Evolutionary conservation across 345 rosid species (phyloP).

Genomic region (Geranium brycei): DNA sequence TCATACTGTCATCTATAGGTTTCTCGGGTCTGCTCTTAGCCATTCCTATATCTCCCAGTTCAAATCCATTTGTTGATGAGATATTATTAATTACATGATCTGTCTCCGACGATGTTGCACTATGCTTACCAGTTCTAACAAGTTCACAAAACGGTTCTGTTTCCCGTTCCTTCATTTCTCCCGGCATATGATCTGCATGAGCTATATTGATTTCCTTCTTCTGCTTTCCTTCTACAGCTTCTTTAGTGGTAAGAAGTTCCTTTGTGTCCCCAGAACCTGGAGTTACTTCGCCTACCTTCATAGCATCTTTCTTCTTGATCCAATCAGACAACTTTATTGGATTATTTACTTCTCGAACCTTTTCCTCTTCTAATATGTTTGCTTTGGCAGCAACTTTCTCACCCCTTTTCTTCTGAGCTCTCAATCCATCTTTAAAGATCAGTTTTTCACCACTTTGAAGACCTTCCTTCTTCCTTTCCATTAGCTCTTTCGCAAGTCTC

Average conservation of each 20-base stretch:
- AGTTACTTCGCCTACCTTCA: constrained; percentile 11
- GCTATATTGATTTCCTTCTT: constrained; percentile 12
- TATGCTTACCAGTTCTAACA: constrained; percentile 1
- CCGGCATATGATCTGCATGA: constrained; percentile 18
- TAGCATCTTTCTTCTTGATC: constrained; percentile 8
- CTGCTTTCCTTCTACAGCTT: constrained; percentile 15
- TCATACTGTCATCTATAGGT: constrained; percentile 20
- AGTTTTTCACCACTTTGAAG: constrained; percentile 25
- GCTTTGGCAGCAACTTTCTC: constrained; percentile 20
- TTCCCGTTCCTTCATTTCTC: constrained; percentile 23
- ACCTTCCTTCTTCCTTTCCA: constrained; percentile 60
- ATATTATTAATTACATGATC: constrained; percentile 24
- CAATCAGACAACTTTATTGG: constrained; percentile 14
- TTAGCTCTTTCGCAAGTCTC: constrained; percentile 61
- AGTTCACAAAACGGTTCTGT: constrained; percentile 11
- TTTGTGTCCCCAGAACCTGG: constrained; percentile 14
- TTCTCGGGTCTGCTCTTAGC: constrained; percentile 16
- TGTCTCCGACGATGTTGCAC: constrained; percentile 10
- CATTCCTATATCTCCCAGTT: constrained; percentile 16
- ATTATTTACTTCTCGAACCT: constrained; percentile 14
- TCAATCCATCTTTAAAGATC: constrained; percentile 22
- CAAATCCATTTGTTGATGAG: constrained; percentile 12
- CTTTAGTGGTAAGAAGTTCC: constrained; percentile 9
- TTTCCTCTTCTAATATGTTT: constrained; percentile 24
- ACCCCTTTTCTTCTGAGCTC: constrained; percentile 19